Evolutionary conservation across 768 basidiomycete species (phyloP).

Genomic region (Fomitopsis serialis): DNA sequence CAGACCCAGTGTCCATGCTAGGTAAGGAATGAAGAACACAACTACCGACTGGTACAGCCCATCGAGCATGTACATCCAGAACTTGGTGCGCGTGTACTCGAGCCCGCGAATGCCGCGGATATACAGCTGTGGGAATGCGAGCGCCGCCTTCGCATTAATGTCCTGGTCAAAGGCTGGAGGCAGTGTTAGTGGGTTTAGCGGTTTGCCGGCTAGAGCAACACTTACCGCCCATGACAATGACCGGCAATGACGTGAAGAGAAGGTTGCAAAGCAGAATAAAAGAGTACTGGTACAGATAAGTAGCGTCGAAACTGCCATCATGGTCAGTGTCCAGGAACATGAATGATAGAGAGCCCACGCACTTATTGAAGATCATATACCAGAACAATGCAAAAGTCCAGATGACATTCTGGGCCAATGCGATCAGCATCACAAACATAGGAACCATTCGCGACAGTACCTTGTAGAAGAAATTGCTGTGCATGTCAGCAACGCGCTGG

Average conservation of each 20-base stretch:
- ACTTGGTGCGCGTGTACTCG: conserved; percentile 87
- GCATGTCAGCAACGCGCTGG: conserved; percentile 94
- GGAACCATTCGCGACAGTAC: conserved; percentile 30
- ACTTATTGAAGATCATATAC: conserved; percentile 88
- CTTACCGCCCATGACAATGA: conserved; percentile 82
- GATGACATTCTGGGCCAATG: conserved; percentile 63
- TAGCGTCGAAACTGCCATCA: conserved; percentile 74
- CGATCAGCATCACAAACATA: not conserved
- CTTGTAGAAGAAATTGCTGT: conserved; percentile 98
- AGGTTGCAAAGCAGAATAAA: conserved; percentile 91
- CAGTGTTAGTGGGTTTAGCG: conserved; percentile 3
- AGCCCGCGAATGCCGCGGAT: conserved; percentile 89
- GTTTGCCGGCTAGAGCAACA: not conserved
- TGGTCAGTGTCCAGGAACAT: not conserved
- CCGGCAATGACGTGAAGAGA: conserved; percentile 90
- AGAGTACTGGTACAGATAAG: conserved; percentile 92
- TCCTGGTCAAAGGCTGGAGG: conserved; percentile 88
- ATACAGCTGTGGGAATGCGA: conserved; percentile 95
- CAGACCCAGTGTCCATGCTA: conserved; percentile 61
- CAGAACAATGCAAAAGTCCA: conserved; percentile 95
- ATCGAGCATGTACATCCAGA: conserved; percentile 94
- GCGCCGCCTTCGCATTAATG: conserved; percentile 79
- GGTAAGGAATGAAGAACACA: conserved; percentile 82
- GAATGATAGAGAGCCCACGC: conserved; percentile 23
- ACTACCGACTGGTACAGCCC: conserved; percentile 90